A percentile compares a stretch with the other conserved stretches of the same genome.
These are phyloP conservation scores for Trifolium repens DNA, from an alignment of 306 rosid genomes.

Conservation along the genomic window DNA sequence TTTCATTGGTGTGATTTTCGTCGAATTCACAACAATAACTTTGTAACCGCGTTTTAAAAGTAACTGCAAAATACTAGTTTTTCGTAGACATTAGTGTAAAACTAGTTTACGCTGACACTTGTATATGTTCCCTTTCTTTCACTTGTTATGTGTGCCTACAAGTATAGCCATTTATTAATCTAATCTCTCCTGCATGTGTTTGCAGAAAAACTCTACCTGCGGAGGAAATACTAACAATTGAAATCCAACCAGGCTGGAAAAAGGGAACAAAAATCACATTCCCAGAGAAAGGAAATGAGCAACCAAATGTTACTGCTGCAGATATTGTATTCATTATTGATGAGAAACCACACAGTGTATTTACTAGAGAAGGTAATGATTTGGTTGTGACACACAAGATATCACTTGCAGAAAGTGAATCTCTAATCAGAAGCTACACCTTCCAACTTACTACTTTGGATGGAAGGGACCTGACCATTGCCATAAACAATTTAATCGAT, in stretches of 20 bases:
- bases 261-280: conserved; percentile 94
- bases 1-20: too few relatives aligned
- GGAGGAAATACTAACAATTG: conserved; percentile 86
- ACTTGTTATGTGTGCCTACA: not conserved
- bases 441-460: conserved; percentile 68
- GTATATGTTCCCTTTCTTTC: not conserved
- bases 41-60: not conserved
- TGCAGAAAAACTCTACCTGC: conserved; percentile 69
- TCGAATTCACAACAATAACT: too few relatives aligned
- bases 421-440: conserved; percentile 57
- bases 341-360: conserved; percentile 82
- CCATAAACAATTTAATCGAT: conserved; percentile 58
- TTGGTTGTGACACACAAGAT: conserved; percentile 62
- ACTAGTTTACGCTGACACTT: not conserved
- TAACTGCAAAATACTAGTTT: not conserved
- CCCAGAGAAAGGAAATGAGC: conserved; percentile 86
- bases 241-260: conserved; percentile 94
- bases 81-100: not conserved
- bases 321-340: conserved; percentile 80
- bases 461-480: conserved; percentile 68
- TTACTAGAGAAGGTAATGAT: conserved; percentile 87
- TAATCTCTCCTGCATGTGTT: not conserved
- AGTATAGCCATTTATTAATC: conserved; percentile 18
- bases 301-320: conserved; percentile 68
- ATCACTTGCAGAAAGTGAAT: conserved; percentile 71